Conservation (phyloP, 495 filamentous ascomycete genomes). For the Trichoderma erinaceum region DNA sequence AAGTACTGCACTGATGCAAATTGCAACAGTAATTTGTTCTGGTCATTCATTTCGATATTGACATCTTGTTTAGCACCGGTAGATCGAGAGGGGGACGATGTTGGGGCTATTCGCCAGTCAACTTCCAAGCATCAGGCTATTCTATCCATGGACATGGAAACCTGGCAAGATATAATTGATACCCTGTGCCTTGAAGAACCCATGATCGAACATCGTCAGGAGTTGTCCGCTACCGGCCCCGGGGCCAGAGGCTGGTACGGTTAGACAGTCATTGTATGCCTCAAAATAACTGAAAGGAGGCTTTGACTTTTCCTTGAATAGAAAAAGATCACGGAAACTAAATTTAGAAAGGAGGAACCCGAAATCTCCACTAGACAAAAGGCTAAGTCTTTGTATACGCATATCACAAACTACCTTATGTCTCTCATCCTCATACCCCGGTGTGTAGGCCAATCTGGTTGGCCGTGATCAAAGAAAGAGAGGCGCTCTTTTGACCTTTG, state of each 20-base stretch:
- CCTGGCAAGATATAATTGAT: slow-evolving; percentile 69
- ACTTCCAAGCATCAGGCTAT: slow-evolving; percentile 73
- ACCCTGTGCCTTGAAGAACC: slow-evolving; percentile 66
- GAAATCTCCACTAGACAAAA: neutral
- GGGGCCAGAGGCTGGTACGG: slow-evolving; percentile 72
- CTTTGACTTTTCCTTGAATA: neutral
- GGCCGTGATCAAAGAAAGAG: no score
- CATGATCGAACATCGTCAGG: slow-evolving; percentile 78
- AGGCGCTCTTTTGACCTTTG: no score
- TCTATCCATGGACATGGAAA: slow-evolving; percentile 74
- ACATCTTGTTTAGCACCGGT: slow-evolving; percentile 20
- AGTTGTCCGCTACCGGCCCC: slow-evolving; percentile 46
- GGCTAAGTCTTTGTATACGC: no score
- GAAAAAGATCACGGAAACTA: neutral
- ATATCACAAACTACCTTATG: no score
- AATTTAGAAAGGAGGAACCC: neutral
- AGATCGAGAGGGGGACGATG: slow-evolving; percentile 23
- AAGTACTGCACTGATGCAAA: slow-evolving; percentile 28
- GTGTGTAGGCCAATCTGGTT: no score
- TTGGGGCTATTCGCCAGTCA: slow-evolving; percentile 29
- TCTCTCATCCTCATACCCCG: no score
- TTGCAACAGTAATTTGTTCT: neutral
- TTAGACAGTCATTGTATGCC: slow-evolving; percentile 25
- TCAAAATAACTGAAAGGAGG: neutral
- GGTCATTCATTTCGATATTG: neutral